Base-by-base conservation (phyloP, 2,329 filamentous ascomycete species). In the Trichoderma asperellum region DNA sequence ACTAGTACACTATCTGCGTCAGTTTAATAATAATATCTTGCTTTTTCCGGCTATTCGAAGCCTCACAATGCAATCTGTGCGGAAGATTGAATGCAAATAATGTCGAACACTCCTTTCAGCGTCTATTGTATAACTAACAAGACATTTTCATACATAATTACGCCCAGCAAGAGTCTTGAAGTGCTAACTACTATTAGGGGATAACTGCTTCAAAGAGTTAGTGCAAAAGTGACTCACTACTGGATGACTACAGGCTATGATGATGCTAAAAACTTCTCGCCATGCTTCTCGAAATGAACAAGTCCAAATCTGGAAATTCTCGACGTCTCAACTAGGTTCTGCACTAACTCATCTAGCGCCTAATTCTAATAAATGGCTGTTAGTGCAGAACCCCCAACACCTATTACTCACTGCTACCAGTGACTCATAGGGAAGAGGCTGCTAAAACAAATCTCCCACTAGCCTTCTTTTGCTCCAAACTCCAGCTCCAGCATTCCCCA, bases 341-440 rank as follows among this genome's bases (percentile, higher is more conserved):
- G 4, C 32, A 2, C 55, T 52, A 67, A 52, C 35, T 1, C 0
- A 6, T 0, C 2, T 34, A 3, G 21, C 18, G 14, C 4, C 2
- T 4, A 21, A 8, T 0, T 11, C 16, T 1, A 0, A 21, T 1
- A 1, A 1, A 6, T 5, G 12, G 0, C 29, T 32, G 63, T 40
- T 67, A 67, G 63, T 29, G 21, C 2, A 37, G 14, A 37, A 67
- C 63, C 7, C 5, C 11, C 2, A 49, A 24, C 16, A 49, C 29
- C 18, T 40, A n/a, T 40, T 34, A 66, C 21, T 40, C 14, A 49
- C 34, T 21, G 18, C 40, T 29, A 12, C 24, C 7, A 43, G 63
- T 67, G 63, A 67, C 63, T 67, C 63, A 67, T 34, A 47, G 40
- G 21, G 56, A 6, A 57, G 40, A 29, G 16, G 55, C 63, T 52